Evolutionary conservation across 768 basidiomycete genomes (phyloP).

Genomic region (Boletus speciosus): DNA sequence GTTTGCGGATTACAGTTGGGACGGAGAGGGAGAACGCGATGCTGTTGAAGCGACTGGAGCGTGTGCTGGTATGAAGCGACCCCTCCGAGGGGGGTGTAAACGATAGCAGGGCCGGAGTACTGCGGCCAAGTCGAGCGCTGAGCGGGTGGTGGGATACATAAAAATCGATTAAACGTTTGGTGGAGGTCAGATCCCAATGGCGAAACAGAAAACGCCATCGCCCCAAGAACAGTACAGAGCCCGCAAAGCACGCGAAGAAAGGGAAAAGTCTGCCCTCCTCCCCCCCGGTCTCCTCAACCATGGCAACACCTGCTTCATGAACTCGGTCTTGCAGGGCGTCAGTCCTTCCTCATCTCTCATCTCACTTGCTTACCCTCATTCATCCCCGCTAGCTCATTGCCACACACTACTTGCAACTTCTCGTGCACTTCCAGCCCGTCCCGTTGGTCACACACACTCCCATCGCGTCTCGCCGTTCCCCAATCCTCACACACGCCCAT

Average conservation of each 20-base stretch:
- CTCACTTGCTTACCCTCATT: neutral
- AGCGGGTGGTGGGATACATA: neutral
- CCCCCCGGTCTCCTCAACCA: slow-evolving; percentile 78
- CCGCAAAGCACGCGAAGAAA: slow-evolving; percentile 58
- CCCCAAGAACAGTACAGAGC: slow-evolving; percentile 63
- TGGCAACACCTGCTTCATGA: slow-evolving; percentile 95
- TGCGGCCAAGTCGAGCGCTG: neutral
- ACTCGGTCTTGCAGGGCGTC: slow-evolving; percentile 88
- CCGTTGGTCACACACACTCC: slow-evolving; percentile 38
- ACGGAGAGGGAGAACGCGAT: slow-evolving; percentile 72
- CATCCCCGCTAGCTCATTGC: slow-evolving; percentile 53
- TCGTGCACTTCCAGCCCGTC: slow-evolving; percentile 53
- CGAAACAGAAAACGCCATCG: slow-evolving; percentile 51
- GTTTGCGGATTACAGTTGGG: slow-evolving; percentile 87
- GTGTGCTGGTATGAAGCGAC: slow-evolving; percentile 25
- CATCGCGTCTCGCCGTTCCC: slow-evolving; percentile 52
- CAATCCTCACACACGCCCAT: slow-evolving; percentile 64
- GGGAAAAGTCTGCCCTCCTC: slow-evolving; percentile 54
- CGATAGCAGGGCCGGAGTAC: neutral
- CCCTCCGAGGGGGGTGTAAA: neutral
- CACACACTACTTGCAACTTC: slow-evolving; percentile 55
- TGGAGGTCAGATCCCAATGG: slow-evolving; percentile 29
- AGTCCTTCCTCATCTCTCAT: slow-evolving; percentile 27
- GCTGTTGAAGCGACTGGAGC: slow-evolving; percentile 52
- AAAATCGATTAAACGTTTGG: neutral